Conservation (phyloP, 2,329 filamentous ascomycete species). For the Botryosphaeria agaves region DNA sequence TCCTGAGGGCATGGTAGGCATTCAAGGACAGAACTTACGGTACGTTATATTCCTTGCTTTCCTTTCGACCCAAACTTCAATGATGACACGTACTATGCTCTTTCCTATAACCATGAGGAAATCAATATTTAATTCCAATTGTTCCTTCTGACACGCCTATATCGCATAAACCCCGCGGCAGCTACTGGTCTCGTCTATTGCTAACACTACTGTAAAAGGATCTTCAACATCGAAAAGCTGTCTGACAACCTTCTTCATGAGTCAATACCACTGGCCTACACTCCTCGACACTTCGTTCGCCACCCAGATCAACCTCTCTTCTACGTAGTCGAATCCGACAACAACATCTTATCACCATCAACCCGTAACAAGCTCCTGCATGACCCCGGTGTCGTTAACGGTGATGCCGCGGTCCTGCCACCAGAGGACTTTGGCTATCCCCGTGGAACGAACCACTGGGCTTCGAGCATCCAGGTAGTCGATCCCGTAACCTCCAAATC, state of each 20-base stretch:
- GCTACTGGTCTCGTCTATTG: slow-evolving; percentile 8
- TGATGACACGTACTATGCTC: slow-evolving; percentile 1
- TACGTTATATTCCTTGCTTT: slow-evolving; percentile 29
- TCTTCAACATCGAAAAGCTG: slow-evolving; percentile 79
- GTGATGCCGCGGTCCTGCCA: slow-evolving; percentile 51
- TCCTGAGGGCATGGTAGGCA: slow-evolving; percentile 82
- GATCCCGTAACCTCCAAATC: slow-evolving; percentile 51
- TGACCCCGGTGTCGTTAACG: slow-evolving; percentile 53
- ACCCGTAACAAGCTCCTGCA: slow-evolving; percentile 57
- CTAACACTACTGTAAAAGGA: slow-evolving; percentile 30
- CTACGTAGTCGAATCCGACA: slow-evolving; percentile 87
- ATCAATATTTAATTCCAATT: slow-evolving; percentile 54
- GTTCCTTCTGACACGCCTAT: slow-evolving; percentile 70
- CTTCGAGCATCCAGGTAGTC: slow-evolving; percentile 84
- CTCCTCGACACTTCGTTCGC: slow-evolving; percentile 70
- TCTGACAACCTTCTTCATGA: slow-evolving; percentile 76
- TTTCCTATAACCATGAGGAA: slow-evolving; percentile 24
- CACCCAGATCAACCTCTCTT: slow-evolving; percentile 81
- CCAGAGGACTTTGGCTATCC: slow-evolving; percentile 82
- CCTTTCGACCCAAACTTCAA: slow-evolving; percentile 4
- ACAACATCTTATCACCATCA: slow-evolving; percentile 72
- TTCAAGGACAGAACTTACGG: slow-evolving; percentile 77
- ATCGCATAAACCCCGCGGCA: slow-evolving; percentile 11
- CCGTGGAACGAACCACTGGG: slow-evolving; percentile 71
- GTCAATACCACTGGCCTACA: slow-evolving; percentile 74